Evolutionary conservation across 1,139 yeast genomes (phyloP), one percentile per base, ranked within the genome.

Genomic region (Blastobotrys ciferrii): DNA sequence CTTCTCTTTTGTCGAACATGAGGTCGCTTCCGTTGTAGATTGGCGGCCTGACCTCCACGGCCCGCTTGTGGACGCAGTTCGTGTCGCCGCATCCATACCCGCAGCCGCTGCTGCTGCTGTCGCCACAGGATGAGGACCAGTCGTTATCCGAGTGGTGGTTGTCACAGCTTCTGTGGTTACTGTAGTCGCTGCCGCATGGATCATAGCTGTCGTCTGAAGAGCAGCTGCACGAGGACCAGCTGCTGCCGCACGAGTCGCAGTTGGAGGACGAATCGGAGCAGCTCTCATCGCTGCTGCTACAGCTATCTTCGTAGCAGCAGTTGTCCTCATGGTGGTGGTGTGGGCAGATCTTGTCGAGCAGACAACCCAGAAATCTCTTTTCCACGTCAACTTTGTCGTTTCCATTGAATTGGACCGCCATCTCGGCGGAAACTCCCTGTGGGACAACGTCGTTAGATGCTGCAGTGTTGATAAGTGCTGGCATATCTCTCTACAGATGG

Each of bases 331-430:
- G 40, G 19, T 36, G 40, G 28, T 36, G 40, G 12, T 36, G 40
- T 7, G 40, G 40, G 14, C 17, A 36, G 18, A 36, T 14, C 25
- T 19, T 36, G 17, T 36, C 40, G 25, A 36, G 19, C 19, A 36
- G 14, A 13, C 40, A 36, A 6, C 7, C 11, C 4, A 36, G 28
- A n/a, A 19, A 19, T 36, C 40, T 18, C 14, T 36, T 36, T 7
- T 36, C 40, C 7, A 19, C 5, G 4, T 15, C 19, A 6, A 6
- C 17, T 17, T 4, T 14, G 7, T 9, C 28, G 19, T 4, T 23
- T 4, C 25, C 17, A 19, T 36, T 36, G 40, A 36, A 36, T 36
- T 36, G 40, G 13, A 36, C 40, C 4, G 40, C 40, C 25, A 36
- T 19, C 18, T 36, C 40, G 40, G 40, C 40, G 9, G 40, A 9